Base-by-base conservation (phyloP, 2,329 filamentous ascomycete species). In the Phyllosticta citribraziliensis region DNA sequence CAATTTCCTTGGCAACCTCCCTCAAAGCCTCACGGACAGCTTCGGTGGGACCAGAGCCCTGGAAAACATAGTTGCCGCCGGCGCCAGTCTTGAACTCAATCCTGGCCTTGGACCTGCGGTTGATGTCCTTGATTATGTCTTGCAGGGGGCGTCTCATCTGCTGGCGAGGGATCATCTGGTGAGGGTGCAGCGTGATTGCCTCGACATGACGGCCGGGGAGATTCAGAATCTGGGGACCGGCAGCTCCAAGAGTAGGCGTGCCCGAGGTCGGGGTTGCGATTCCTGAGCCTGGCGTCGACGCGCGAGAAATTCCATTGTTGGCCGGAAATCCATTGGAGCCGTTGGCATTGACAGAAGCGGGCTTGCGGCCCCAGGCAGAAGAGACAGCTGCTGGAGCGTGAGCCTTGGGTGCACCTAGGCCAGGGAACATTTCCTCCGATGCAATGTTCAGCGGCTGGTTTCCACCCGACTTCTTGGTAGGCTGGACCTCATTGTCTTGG, bases 401-500 rank as follows among this genome's bases (percentile, higher is more conserved):
- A 35, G 85, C 79, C 75, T 91, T 92, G 58, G 85, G 79, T 64
- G 84, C 82, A 59, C 92, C 93, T 55, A 99, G 84, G 67, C 92
- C 87, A n/a, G 94, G 94, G 81, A 99, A 99, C 63, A 89, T 80
- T 75, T 97, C 92, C 71, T 95, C 89, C 19, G 90, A 96, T 70
- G 89, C 83, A 20, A 90, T 92, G 74, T 97, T 90, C 64, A 97
- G 78, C 58, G 80, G 68, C 30, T 57, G 64, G 35, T 66, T 63
- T 22, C 22, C 22, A 57, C 66, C 65, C 30, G 69, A 66, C 53
- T 71, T 68, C 57, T 73, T 74, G 33, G 75, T 64, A 52, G 72
- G 66, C 53, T 30, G 27, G 27, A 30, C 9, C 6, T 70, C 72
- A 1, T 77, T 72, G 35, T 80, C 74, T 61, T 83, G 78, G 40